Percentiles rank a stretch among this genome's conserved stretches.
Evolutionary conservation across 148 eudicot species (phyloP).

Genomic region (Camellia granthamiana): DNA sequence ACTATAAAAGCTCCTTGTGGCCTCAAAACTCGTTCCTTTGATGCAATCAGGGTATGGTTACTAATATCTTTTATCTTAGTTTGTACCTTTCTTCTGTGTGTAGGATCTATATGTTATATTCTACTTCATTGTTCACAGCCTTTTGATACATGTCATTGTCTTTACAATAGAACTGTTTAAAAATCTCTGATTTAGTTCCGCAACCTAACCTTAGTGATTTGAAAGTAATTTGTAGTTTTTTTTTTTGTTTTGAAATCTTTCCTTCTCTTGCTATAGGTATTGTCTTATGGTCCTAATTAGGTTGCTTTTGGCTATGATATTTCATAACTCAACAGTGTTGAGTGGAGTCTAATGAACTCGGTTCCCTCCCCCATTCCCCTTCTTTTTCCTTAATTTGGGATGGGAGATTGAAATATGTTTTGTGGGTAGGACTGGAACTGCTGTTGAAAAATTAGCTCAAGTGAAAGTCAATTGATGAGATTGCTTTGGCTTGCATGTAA

Average conservation of each 20-base stretch:
- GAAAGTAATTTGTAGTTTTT: neutral
- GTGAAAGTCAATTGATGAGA: no score
- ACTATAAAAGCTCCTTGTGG: slow-evolving; percentile 73
- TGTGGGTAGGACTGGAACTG: no score
- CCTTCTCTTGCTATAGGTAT: neutral
- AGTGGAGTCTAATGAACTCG: no score
- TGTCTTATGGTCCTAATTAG: neutral
- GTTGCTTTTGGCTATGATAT: neutral
- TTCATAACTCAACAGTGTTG: no score
- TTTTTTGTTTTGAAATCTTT: neutral
- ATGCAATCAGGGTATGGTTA: slow-evolving; percentile 58
- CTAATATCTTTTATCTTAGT: neutral
- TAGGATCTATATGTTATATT: neutral
- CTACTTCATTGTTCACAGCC: neutral
- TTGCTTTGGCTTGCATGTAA: no score
- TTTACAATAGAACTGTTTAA: neutral
- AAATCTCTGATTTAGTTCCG: neutral
- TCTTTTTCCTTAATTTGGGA: no score
- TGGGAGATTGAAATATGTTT: no score
- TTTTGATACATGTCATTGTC: neutral
- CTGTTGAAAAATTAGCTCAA: no score
- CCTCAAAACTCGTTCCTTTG: slow-evolving; percentile 73
- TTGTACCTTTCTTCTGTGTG: neutral
- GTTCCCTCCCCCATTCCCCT: no score
- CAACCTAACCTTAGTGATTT: neutral